phyloP scores from a whole-genome alignment of 2,329 filamentous ascomycete species.

The Phialocephala sp. region DNA sequence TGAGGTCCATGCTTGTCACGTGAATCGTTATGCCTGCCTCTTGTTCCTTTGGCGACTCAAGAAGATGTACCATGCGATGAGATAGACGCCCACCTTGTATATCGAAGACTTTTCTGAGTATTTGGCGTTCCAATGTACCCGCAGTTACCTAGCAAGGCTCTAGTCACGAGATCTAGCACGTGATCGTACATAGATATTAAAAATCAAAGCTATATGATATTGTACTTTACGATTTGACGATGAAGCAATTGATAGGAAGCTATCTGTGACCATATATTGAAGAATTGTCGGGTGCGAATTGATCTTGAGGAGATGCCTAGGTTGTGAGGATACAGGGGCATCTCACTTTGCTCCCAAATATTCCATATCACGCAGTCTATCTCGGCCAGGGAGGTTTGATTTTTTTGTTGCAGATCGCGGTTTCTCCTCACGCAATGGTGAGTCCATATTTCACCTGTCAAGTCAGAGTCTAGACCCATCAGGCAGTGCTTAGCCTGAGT shows the following conservation, averaged over 20 bases:
- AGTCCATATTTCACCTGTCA: neutral
- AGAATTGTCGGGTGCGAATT: neutral
- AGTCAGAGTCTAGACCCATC: neutral
- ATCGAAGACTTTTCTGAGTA: no score
- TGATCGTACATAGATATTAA: neutral
- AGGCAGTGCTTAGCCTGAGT: neutral
- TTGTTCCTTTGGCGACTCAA: neutral
- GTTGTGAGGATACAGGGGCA: neutral
- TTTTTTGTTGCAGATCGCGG: conserved; percentile 5
- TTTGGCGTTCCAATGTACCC: no score
- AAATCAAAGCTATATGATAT: neutral
- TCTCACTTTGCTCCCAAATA: neutral
- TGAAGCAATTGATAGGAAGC: neutral
- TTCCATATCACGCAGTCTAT: neutral
- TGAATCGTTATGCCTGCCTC: neutral
- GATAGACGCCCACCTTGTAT: no score
- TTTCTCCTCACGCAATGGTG: neutral
- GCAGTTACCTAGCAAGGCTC: no score
- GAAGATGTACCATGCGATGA: no score
- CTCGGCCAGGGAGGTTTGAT: neutral
- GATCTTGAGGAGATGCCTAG: neutral
- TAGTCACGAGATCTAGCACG: neutral
- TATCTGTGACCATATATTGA: neutral
- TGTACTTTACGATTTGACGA: neutral
- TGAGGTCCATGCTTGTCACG: neutral